Evolutionary conservation across 1,284 basidiomycete species (phyloP).

Genomic region (Leccinum fallax): DNA sequence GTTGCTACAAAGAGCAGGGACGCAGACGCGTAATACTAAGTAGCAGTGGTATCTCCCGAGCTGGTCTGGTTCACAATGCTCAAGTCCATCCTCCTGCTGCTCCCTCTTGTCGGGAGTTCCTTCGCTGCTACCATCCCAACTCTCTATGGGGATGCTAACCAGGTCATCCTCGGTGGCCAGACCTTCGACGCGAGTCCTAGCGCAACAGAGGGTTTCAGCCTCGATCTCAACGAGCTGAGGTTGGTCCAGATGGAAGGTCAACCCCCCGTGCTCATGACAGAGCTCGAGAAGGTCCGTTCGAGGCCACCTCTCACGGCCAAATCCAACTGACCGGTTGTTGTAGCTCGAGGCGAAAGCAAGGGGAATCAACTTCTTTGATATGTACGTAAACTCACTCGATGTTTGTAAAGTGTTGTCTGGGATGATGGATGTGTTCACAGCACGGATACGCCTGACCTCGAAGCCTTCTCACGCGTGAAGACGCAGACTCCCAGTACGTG

Average conservation of each 20-base stretch:
- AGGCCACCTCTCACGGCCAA: not conserved
- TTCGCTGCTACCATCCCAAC: slow-evolving; percentile 23
- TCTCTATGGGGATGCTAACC: slow-evolving; percentile 11
- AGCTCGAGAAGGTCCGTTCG: slow-evolving; percentile 73
- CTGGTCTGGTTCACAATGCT: not conserved
- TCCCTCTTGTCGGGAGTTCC: slow-evolving; percentile 24
- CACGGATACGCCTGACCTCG: slow-evolving; percentile 72
- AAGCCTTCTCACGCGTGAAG: slow-evolving; percentile 45
- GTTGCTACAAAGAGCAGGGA: no score
- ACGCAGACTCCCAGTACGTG: slow-evolving; percentile 43
- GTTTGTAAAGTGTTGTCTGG: slow-evolving; percentile 1
- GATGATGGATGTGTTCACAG: slow-evolving; percentile 41
- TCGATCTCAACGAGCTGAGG: slow-evolving; percentile 72
- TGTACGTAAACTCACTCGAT: slow-evolving; percentile 52
- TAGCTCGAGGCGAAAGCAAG: slow-evolving; percentile 74
- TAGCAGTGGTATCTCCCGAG: no score
- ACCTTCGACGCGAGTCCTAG: slow-evolving; percentile 24
- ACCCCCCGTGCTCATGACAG: slow-evolving; percentile 76
- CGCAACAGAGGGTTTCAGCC: slow-evolving; percentile 42
- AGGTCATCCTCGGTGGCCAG: slow-evolving; percentile 30
- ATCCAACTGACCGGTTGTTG: not conserved
- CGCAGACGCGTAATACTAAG: no score
- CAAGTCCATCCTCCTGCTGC: slow-evolving; percentile 16
- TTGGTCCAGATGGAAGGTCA: slow-evolving; percentile 76
- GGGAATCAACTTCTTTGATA: slow-evolving; percentile 83